These are phyloP conservation scores for Salix suchowensis DNA, from an alignment of 345 rosid genomes.

Conservation along the genomic window DNA sequence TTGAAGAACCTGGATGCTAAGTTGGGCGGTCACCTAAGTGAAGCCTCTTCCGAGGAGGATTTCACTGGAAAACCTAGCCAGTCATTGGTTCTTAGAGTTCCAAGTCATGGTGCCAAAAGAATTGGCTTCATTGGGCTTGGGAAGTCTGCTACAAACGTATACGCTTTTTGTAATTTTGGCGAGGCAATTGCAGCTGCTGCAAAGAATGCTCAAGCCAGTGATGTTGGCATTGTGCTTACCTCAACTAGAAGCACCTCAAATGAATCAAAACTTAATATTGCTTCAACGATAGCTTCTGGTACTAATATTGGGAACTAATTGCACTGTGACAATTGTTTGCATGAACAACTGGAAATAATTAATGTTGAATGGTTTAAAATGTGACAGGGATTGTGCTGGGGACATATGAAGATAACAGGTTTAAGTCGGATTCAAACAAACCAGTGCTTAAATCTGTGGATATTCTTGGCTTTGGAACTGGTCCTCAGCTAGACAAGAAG, in stretches of 20 bases:
- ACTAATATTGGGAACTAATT: too few species aligned
- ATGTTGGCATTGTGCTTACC: slow-evolving; percentile 33
- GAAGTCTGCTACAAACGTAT: slow-evolving; percentile 42
- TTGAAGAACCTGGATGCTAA: slow-evolving; percentile 63
- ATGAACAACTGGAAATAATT: too few species aligned
- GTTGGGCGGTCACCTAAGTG: slow-evolving; percentile 65
- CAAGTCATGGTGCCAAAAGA: slow-evolving; percentile 72
- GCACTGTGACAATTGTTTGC: too few species aligned
- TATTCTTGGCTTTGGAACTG: slow-evolving; percentile 80
- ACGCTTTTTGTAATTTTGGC: slow-evolving; percentile 51
- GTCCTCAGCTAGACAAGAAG: slow-evolving; percentile 68
- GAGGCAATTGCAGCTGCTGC: slow-evolving; percentile 74
- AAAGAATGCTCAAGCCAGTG: slow-evolving; percentile 62
- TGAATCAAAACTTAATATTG: too few species aligned
- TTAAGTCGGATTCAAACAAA: slow-evolving; percentile 75
- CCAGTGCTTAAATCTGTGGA: slow-evolving; percentile 62
- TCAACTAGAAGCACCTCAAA: too few species aligned
- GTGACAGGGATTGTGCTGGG: slow-evolving; percentile 40
- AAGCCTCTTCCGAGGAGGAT: slow-evolving; percentile 80
- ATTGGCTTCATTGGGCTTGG: slow-evolving; percentile 87
- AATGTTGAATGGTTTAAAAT: too few species aligned
- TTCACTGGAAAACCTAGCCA: slow-evolving; percentile 83
- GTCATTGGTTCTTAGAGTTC: slow-evolving; percentile 66
- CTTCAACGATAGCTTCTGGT: too few species aligned
- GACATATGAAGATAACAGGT: slow-evolving; percentile 68